Percentiles rank a stretch among this genome's conserved stretches.
Conservation (phyloP, 495 filamentous ascomycete genomes). For the Chaetomium fimeti region DNA sequence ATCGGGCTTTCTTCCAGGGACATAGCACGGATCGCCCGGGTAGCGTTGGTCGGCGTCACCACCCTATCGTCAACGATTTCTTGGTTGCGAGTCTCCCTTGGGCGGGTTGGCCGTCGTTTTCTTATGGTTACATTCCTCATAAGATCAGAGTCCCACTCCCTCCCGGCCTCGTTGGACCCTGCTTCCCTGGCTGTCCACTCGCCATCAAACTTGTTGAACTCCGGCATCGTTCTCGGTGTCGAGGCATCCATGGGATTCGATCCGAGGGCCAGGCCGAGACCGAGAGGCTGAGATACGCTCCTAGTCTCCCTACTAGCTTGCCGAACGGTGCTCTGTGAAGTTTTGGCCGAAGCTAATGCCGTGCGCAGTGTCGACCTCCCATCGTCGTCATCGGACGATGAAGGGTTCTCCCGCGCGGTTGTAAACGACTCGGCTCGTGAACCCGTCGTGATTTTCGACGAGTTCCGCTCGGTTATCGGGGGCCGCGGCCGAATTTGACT, state of each 20-base stretch:
- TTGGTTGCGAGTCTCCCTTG: conserved; percentile 31
- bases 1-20: conserved; percentile 49
- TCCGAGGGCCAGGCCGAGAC: conserved; percentile 43
- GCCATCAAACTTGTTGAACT: conserved; percentile 50
- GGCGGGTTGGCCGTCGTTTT: conserved; percentile 45
- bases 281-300: conserved; percentile 38
- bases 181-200: conserved; percentile 40
- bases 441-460: conserved; percentile 49
- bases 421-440: conserved; percentile 70
- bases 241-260: conserved; percentile 35
- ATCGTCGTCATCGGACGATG: conserved; percentile 60
- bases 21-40: conserved; percentile 48
- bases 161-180: conserved; percentile 40
- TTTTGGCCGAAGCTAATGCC: conserved; percentile 43
- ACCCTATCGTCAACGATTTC: conserved; percentile 51
- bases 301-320: conserved; percentile 38
- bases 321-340: conserved; percentile 44
- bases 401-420: conserved; percentile 64
- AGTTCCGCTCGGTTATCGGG: conserved; percentile 40
- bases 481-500: conserved; percentile 44
- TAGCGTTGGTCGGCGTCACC: conserved; percentile 50
- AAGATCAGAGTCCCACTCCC: conserved; percentile 57
- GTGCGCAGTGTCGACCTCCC: conserved; percentile 49
- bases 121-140: conserved; percentile 58
- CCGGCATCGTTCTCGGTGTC: conserved; percentile 40